Conservation (phyloP, 495 filamentous ascomycete species). For the Neurospora africana region DNA sequence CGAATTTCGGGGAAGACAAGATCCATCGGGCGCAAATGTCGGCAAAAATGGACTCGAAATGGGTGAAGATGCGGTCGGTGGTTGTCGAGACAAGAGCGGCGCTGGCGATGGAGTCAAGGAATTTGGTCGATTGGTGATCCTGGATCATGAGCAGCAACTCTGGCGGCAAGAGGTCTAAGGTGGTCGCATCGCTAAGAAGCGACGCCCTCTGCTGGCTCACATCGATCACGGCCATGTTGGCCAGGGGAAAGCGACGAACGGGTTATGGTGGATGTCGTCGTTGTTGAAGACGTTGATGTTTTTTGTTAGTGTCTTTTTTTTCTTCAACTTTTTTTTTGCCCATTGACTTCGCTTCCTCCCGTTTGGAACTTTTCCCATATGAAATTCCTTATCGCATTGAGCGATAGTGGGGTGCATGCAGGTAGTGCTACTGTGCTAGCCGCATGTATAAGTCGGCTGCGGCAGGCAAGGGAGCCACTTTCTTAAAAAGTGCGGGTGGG, state of each 20-base stretch:
- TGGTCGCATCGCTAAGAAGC: constrained; percentile 27
- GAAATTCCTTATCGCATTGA: neutral
- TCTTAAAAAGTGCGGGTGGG: neutral
- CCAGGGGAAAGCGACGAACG: neutral
- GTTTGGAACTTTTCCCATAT: neutral
- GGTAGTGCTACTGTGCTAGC: neutral
- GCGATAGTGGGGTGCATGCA: neutral
- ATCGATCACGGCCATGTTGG: constrained; percentile 35
- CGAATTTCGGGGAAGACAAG: constrained; percentile 25
- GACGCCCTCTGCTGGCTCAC: constrained; percentile 29
- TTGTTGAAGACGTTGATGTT: constrained; percentile 12
- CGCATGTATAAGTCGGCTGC: neutral
- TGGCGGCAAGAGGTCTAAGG: constrained; percentile 47
- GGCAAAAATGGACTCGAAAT: constrained; percentile 61
- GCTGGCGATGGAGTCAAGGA: constrained; percentile 58
- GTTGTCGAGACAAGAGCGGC: constrained; percentile 53
- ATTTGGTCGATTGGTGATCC: constrained; percentile 48
- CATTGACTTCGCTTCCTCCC: neutral
- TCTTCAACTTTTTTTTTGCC: constrained; percentile 22
- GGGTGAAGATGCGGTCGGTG: constrained; percentile 57
- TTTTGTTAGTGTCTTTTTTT: constrained; percentile 8
- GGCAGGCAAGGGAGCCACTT: neutral
- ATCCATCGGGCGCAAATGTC: constrained; percentile 75
- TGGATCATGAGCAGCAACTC: constrained; percentile 56
- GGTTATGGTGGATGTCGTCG: constrained; percentile 2